These are phyloP conservation scores for Cercospora nicotianae DNA, from an alignment of 2,329 filamentous ascomycete species.

Conservation along the genomic window DNA sequence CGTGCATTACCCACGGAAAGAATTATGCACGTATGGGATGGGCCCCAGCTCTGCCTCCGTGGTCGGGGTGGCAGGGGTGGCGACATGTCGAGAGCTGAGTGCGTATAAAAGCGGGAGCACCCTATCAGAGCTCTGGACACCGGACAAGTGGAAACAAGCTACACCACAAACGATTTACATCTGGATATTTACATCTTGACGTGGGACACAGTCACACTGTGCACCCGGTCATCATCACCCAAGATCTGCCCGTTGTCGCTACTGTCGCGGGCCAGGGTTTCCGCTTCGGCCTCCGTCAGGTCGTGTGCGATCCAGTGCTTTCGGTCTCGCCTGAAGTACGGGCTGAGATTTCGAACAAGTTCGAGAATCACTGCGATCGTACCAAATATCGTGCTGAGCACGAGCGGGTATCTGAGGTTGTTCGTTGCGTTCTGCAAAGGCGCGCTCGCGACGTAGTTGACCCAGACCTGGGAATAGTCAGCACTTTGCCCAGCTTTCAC, in stretches of 20 bases:
- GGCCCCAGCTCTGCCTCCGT: background rate
- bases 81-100: background rate
- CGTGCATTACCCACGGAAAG: background rate
- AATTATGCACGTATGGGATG: background rate
- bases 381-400: constrained; percentile 14
- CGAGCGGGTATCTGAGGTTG: constrained; percentile 16
- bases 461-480: constrained; percentile 16
- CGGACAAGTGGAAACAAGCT: background rate
- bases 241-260: background rate
- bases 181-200: background rate
- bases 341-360: background rate
- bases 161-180: background rate
- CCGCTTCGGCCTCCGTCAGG: background rate
- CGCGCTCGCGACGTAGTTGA: constrained; percentile 20
- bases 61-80: background rate
- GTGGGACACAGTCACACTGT: background rate
- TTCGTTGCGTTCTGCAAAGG: constrained; percentile 20
- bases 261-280: background rate
- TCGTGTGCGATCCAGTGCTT: background rate
- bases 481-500: background rate
- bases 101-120: background rate
- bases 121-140: background rate
- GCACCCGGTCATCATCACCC: background rate
- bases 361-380: background rate
- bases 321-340: background rate